These are phyloP conservation scores for Carpinus viminea DNA, from an alignment of 306 rosid genomes.

Conservation along the genomic window DNA sequence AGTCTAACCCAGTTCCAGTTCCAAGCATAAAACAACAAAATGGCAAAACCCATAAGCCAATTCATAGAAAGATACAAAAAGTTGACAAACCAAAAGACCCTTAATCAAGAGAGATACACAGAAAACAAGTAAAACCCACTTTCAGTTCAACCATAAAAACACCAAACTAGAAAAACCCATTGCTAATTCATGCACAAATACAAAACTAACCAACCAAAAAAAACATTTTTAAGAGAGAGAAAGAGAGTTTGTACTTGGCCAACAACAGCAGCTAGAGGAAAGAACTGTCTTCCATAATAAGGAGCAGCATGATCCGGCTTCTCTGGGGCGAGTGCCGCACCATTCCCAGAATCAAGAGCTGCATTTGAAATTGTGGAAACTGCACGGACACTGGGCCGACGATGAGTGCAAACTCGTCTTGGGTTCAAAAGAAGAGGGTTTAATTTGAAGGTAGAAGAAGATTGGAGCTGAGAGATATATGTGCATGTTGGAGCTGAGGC, in stretches of 20 bases:
- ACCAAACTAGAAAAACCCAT: background rate
- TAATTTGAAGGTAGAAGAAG: constrained; percentile 17
- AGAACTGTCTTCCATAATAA: constrained; percentile 70
- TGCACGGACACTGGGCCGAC: constrained; percentile 28
- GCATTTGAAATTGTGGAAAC: constrained; percentile 17
- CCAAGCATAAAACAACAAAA: background rate
- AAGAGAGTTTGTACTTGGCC: constrained; percentile 63
- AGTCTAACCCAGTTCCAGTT: background rate
- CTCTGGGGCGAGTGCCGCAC: constrained; percentile 48
- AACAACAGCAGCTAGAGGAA: constrained; percentile 95
- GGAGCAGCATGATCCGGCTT: constrained; percentile 13
- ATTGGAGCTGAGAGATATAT: constrained; percentile 32
- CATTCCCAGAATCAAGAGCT: constrained; percentile 60
- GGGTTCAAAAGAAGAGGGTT: constrained; percentile 29
- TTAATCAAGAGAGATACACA: background rate
- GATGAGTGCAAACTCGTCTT: constrained; percentile 16
- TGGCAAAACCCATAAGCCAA: background rate
- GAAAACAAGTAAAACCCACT: background rate
- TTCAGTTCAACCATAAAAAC: background rate
- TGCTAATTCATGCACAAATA: background rate
- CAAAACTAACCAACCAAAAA: background rate
- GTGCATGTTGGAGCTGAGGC: constrained; percentile 18
- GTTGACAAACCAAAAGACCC: background rate
- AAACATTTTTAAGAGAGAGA: background rate
- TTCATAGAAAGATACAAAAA: background rate